Conservation (phyloP, 352 stramenopile genomes). For the Globisporangium canariense region DNA sequence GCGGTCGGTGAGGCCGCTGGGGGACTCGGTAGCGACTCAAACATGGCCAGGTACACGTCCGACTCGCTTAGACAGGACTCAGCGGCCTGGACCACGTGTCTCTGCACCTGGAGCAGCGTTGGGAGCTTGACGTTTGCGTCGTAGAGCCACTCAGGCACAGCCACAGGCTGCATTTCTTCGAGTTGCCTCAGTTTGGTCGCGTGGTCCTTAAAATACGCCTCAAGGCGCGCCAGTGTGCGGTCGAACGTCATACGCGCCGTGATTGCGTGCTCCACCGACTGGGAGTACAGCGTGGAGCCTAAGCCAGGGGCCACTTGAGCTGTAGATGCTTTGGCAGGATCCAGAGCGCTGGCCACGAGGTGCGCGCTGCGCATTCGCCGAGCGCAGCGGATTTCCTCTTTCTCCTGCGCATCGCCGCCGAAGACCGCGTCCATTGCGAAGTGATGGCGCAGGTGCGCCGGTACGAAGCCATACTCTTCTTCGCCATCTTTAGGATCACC, state of each 20-base stretch:
- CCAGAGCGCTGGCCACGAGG: slow-evolving; percentile 34
- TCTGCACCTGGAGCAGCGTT: slow-evolving; percentile 60
- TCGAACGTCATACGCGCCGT: slow-evolving; percentile 56
- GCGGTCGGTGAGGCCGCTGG: slow-evolving; percentile 22
- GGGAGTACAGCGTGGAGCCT: slow-evolving; percentile 40
- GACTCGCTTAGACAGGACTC: slow-evolving; percentile 61
- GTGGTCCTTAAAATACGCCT: slow-evolving; percentile 38
- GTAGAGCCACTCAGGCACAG: slow-evolving; percentile 15
- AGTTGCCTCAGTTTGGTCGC: slow-evolving; percentile 21
- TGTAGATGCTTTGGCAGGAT: not conserved
- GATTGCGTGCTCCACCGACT: slow-evolving; percentile 43
- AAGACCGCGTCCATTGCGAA: slow-evolving; percentile 28
- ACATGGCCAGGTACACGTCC: slow-evolving; percentile 69
- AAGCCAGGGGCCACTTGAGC: not conserved
- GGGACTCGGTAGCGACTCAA: slow-evolving; percentile 47
- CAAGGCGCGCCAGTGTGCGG: slow-evolving; percentile 32
- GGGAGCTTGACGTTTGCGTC: slow-evolving; percentile 30
- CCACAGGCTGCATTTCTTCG: slow-evolving; percentile 15
- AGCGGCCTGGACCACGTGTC: slow-evolving; percentile 49
- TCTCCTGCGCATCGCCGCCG: slow-evolving; percentile 17
- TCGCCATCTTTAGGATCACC: not conserved
- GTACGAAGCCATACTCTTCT: slow-evolving; percentile 42
- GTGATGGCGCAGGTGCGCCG: slow-evolving; percentile 41
- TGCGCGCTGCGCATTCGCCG: slow-evolving; percentile 50
- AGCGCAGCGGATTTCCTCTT: slow-evolving; percentile 28